These are phyloP conservation scores for Amaranthus hypochondriacus DNA, from an alignment of 148 eudicot genomes.

Conservation along the genomic window DNA sequence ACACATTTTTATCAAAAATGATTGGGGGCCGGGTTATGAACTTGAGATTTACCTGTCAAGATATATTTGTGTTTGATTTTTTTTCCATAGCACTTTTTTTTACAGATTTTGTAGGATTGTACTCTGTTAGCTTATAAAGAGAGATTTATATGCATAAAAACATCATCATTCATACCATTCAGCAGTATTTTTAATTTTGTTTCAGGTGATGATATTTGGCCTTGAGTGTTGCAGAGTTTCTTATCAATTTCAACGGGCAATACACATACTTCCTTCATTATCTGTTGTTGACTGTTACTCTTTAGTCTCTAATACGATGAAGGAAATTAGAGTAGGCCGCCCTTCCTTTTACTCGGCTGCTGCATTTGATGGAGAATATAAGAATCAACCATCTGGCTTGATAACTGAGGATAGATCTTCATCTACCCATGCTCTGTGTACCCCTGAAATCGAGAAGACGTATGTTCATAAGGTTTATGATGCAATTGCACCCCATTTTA, in stretches of 20 bases:
- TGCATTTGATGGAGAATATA: constrained; percentile 22
- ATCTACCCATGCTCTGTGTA: constrained; percentile 41
- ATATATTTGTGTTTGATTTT: too few species aligned
- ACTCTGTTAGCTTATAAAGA: too few species aligned
- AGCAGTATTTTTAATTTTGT: not conserved
- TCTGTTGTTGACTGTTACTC: constrained; percentile 7
- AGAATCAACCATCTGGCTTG: constrained; percentile 18
- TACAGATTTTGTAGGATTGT: too few species aligned
- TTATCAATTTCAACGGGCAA: not conserved
- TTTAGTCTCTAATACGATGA: constrained; percentile 28
- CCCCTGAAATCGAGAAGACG: constrained; percentile 92
- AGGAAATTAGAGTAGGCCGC: constrained; percentile 31
- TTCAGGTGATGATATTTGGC: constrained; percentile 26
- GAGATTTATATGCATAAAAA: too few species aligned
- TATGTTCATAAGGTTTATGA: constrained; percentile 94
- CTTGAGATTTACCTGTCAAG: too few species aligned
- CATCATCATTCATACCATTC: not conserved
- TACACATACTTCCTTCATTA: not conserved
- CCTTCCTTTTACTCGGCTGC: constrained; percentile 23
- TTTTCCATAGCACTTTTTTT: too few species aligned
- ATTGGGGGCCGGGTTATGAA: too few species aligned
- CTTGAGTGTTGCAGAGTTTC: constrained; percentile 15
- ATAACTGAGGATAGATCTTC: constrained; percentile 8
- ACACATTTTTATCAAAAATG: too few species aligned
- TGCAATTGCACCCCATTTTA: constrained; percentile 96